Conservation (phyloP, 2,329 filamentous ascomycete genomes). For the Fusarium falciforme region DNA sequence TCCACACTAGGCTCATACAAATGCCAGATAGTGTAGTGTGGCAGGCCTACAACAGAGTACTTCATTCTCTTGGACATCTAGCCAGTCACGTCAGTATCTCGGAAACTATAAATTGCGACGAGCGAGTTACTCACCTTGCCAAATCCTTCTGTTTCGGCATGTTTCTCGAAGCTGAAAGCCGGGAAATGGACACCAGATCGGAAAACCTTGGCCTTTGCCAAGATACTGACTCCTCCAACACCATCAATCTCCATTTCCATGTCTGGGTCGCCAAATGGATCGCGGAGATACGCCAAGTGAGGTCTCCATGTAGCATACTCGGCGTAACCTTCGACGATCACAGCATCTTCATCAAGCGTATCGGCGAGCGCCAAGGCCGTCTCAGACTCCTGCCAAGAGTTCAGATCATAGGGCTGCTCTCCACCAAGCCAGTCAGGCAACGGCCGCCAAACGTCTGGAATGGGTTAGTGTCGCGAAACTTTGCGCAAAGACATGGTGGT, state of each 20-base stretch:
- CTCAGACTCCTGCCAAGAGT: slow-evolving; percentile 99
- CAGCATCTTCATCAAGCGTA: slow-evolving; percentile 95
- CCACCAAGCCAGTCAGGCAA: slow-evolving; percentile 98
- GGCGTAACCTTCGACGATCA: slow-evolving; percentile 98
- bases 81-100: slow-evolving; percentile 22
- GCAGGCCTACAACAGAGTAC: slow-evolving; percentile 93
- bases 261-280: slow-evolving; percentile 96
- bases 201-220: slow-evolving; percentile 96
- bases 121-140: slow-evolving; percentile 78
- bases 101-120: not conserved
- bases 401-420: slow-evolving; percentile 97
- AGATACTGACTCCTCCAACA: slow-evolving; percentile 95
- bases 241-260: slow-evolving; percentile 99
- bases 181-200: slow-evolving; percentile 96
- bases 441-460: slow-evolving; percentile 95
- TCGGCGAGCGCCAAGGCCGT: slow-evolving; percentile 94
- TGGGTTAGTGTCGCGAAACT: slow-evolving; percentile 38
- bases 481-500: not conserved
- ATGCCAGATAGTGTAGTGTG: slow-evolving; percentile 99
- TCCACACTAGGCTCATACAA: slow-evolving; percentile 99
- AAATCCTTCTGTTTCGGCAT: slow-evolving; percentile 98
- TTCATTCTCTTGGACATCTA: slow-evolving; percentile 98
- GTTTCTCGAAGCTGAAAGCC: slow-evolving; percentile 98
- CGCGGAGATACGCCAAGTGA: slow-evolving; percentile 94
- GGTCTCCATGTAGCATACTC: slow-evolving; percentile 99